Conservation (phyloP, 2,329 filamentous ascomycete genomes). For the Tolypocladium pustulatum region DNA sequence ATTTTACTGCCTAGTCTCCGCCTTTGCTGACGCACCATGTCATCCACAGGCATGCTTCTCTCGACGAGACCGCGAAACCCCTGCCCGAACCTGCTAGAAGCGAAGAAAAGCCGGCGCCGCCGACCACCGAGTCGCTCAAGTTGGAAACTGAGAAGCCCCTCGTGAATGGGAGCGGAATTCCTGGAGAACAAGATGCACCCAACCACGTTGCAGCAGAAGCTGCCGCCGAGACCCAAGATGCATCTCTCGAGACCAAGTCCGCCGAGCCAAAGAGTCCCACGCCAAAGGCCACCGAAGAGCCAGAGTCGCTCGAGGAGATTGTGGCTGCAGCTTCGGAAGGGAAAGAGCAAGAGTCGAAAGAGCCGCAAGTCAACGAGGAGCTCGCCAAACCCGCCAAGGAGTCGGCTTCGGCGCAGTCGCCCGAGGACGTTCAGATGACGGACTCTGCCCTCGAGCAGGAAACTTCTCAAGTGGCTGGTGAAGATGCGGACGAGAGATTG, state of each 20-base stretch:
- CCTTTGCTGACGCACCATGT: conserved; percentile 11
- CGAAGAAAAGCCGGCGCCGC: not conserved
- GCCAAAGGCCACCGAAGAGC: conserved; percentile 1
- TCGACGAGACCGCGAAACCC: conserved; percentile 1
- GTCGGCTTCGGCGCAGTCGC: conserved; percentile 1
- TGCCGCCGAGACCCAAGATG: not conserved
- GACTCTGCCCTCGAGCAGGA: conserved; percentile 9
- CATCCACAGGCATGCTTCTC: conserved; percentile 3
- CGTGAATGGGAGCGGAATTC: conserved; percentile 8
- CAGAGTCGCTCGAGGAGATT: not conserved
- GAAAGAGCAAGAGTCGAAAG: not conserved
- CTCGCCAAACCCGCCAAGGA: conserved; percentile 2
- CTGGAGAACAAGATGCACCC: not conserved
- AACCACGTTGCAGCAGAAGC: conserved; percentile 3
- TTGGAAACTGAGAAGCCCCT: conserved; percentile 5
- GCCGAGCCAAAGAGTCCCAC: not conserved
- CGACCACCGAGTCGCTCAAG: not conserved
- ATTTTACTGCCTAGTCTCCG: not conserved
- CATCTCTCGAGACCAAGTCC: not conserved
- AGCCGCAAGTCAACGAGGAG: not conserved
- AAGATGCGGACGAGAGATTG: not conserved
- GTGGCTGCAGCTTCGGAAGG: not conserved
- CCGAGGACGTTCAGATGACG: conserved; percentile 15
- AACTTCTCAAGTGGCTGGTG: not conserved
- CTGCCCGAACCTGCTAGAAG: conserved; percentile 5